Percentiles rank a stretch among this genome's conserved stretches.
phyloP scores from a whole-genome alignment of 1,284 basidiomycete genomes.

The Trichosporon coremiiforme region DNA sequence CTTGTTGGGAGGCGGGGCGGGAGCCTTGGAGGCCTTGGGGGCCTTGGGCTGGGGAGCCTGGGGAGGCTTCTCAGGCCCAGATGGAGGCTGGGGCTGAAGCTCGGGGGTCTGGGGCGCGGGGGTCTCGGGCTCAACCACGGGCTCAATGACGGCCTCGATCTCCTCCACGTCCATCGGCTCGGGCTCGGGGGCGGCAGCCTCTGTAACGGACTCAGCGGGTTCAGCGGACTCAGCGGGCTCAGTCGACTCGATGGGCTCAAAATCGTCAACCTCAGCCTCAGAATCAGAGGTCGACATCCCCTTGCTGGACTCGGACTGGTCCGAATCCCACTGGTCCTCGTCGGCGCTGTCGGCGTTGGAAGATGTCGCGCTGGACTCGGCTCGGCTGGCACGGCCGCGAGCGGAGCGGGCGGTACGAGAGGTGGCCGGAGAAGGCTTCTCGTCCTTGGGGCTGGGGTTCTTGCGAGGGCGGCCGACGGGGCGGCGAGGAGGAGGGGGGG shows the following conservation, averaged over 20 bases:
- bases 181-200: not conserved
- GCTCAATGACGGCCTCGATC: no score
- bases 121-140: no score
- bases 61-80: no score
- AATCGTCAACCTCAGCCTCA: not conserved
- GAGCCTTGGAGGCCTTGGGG: not conserved
- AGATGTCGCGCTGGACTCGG: not conserved
- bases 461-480: slow-evolving; percentile 28
- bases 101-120: no score
- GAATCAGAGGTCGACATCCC: not conserved
- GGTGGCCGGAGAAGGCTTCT: not conserved
- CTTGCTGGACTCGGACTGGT: not conserved
- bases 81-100: no score
- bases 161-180: no score
- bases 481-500: slow-evolving; percentile 4
- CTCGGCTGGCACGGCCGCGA: not conserved
- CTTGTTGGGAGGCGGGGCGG: not conserved
- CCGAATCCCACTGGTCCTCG: not conserved
- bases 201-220: not conserved
- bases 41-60: no score
- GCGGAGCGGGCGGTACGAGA: not conserved
- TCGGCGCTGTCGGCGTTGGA: not conserved
- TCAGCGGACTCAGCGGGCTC: not conserved
- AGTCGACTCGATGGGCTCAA: not conserved
- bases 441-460: slow-evolving; percentile 20